phyloP scores from a whole-genome alignment of 2,329 filamentous ascomycete species.

The Drechslerella dactyloides region DNA sequence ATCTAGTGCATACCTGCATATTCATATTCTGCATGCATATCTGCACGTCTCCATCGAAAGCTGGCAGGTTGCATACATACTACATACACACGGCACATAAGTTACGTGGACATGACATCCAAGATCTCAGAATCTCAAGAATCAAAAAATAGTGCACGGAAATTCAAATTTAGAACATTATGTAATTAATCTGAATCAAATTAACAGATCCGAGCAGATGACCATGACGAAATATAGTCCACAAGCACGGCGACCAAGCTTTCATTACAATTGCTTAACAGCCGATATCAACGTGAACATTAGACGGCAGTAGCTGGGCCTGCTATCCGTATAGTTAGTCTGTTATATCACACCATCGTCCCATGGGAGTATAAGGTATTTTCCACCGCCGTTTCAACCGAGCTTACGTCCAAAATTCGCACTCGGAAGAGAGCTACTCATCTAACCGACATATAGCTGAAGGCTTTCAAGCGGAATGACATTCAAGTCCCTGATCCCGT shows the following conservation, averaged over 20 bases:
- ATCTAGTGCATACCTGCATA: conserved; percentile 1
- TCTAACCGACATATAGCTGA: conserved; percentile 21
- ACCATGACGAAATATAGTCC: too few relatives aligned
- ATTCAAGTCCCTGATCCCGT: conserved; percentile 17
- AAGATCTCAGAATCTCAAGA: neutral
- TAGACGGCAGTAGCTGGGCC: too few relatives aligned
- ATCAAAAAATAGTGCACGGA: neutral
- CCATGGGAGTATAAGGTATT: neutral
- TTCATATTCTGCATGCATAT: neutral
- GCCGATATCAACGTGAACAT: too few relatives aligned
- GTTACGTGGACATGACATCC: neutral
- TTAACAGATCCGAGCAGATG: too few relatives aligned
- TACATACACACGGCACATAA: neutral
- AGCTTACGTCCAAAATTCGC: conserved; percentile 7
- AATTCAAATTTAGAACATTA: neutral
- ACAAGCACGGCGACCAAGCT: too few relatives aligned
- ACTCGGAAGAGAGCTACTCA: conserved; percentile 16
- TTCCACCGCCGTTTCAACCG: too few relatives aligned
- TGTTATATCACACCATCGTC: neutral
- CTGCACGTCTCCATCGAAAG: neutral
- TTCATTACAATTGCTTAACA: too few relatives aligned
- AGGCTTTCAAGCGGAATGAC: conserved; percentile 16
- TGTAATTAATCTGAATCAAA: too few relatives aligned
- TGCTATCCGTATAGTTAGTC: too few relatives aligned
- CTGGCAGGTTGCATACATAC: neutral